Evolutionary conservation across 148 eudicot species (phyloP).

Genomic region (Rheum nobile): DNA sequence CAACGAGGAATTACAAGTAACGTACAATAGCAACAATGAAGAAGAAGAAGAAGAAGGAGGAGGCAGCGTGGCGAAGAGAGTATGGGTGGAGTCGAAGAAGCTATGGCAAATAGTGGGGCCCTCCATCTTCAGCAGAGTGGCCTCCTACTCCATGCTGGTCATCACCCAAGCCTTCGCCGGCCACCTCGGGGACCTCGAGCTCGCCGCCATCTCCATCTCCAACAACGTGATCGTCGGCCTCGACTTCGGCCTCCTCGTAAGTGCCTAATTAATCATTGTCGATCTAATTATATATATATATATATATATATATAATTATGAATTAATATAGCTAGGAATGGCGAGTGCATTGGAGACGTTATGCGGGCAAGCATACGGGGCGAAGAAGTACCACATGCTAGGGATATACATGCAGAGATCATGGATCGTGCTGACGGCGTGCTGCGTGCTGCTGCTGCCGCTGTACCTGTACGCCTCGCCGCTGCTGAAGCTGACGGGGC

Average conservation of each 20-base stretch:
- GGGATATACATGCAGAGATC: conserved; percentile 51
- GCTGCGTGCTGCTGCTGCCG: conserved; percentile 28
- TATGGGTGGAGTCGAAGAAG: conserved; percentile 38
- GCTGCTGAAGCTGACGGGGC: conserved; percentile 33
- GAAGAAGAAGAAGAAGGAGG: too few relatives aligned
- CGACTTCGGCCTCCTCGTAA: conserved; percentile 45
- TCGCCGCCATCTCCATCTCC: conserved; percentile 46
- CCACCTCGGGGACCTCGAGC: conserved; percentile 49
- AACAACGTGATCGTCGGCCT: conserved; percentile 38
- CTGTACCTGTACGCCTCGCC: conserved; percentile 32
- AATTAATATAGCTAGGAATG: conserved; percentile 30
- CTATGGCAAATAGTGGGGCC: conserved; percentile 52
- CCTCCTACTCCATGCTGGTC: conserved; percentile 35
- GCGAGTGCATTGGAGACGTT: conserved; percentile 52
- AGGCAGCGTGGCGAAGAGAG: conserved; percentile 12
- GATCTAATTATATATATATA: too few relatives aligned
- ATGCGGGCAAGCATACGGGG: conserved; percentile 37
- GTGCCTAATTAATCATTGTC: too few relatives aligned
- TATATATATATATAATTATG: too few relatives aligned
- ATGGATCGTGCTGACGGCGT: conserved; percentile 31
- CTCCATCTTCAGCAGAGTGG: conserved; percentile 32
- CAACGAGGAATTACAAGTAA: too few relatives aligned
- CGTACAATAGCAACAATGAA: too few relatives aligned
- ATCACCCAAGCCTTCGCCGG: conserved; percentile 51
- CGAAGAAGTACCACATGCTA: conserved; percentile 43